Evolutionary conservation across 352 stramenopile species (phyloP).

Genomic region (Phytophthora podocarpi): DNA sequence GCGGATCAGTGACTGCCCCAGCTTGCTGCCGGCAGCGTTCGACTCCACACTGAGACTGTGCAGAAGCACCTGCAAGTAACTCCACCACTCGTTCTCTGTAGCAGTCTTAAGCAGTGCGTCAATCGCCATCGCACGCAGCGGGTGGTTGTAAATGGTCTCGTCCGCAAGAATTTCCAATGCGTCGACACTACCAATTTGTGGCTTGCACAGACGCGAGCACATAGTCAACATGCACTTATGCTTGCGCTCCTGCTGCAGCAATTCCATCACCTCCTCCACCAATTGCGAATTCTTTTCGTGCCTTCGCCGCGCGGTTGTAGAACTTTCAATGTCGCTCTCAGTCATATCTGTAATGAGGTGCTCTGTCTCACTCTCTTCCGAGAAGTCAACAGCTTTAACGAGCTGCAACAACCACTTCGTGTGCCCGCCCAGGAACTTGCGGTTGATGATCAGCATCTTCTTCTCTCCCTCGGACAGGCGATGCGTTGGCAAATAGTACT

Average conservation of each 20-base stretch:
- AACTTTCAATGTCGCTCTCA: conserved; percentile 25
- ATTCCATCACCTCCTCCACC: conserved; percentile 60
- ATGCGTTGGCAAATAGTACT: conserved; percentile 87
- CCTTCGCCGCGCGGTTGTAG: conserved; percentile 3
- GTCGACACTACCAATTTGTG: conserved; percentile 76
- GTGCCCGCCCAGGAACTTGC: conserved; percentile 73
- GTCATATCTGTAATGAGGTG: conserved; percentile 22
- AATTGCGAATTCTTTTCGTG: conserved; percentile 41
- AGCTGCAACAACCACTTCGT: conserved; percentile 89
- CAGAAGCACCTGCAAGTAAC: conserved; percentile 74
- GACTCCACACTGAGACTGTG: conserved; percentile 77
- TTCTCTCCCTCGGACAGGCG: conserved; percentile 75
- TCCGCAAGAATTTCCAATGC: conserved; percentile 79
- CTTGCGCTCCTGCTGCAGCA: conserved; percentile 68
- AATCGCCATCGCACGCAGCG: conserved; percentile 63
- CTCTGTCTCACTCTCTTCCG: conserved; percentile 55
- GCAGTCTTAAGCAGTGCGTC: conserved; percentile 68
- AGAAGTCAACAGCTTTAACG: conserved; percentile 83
- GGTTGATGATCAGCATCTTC: conserved; percentile 79
- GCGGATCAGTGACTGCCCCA: conserved; percentile 69
- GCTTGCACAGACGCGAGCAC: conserved; percentile 82
- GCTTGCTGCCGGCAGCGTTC: conserved; percentile 63
- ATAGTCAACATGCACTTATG: conserved; percentile 90
- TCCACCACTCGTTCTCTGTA: conserved; percentile 81
- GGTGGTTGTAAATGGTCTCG: conserved; percentile 63